phyloP scores from a whole-genome alignment of 108 stramenopile species.

The Stephanodiscus minutulus region DNA sequence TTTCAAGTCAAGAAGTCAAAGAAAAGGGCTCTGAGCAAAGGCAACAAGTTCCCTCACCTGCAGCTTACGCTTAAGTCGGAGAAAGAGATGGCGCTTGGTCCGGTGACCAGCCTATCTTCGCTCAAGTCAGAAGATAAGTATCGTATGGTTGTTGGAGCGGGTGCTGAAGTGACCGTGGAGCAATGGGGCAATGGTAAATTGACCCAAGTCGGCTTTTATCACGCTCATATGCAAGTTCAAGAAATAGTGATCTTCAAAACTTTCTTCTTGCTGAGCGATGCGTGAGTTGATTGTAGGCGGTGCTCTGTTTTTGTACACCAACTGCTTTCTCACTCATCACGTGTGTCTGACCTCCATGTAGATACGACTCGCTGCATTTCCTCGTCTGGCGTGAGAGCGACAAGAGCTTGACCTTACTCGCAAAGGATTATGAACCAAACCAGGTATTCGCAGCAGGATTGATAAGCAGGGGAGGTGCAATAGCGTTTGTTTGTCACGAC shows the following conservation, averaged over 20 bases:
- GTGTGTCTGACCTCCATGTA: conserved; percentile 10
- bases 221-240: conserved; percentile 84
- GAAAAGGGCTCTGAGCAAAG: conserved; percentile 17
- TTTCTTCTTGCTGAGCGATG: conserved; percentile 81
- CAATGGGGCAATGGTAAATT: conserved; percentile 84
- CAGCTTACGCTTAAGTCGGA: conserved; percentile 70
- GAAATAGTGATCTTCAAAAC: conserved; percentile 83
- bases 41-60: conserved; percentile 27
- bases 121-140: conserved; percentile 69
- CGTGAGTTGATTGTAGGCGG: conserved; percentile 23
- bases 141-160: conserved; percentile 80
- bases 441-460: conserved; percentile 83
- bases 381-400: conserved; percentile 89
- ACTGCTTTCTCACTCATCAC: not conserved
- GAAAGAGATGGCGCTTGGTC: conserved; percentile 83
- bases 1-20: conserved; percentile 62
- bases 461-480: conserved; percentile 75
- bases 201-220: conserved; percentile 90
- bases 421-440: conserved; percentile 87
- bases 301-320: not conserved
- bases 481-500: conserved; percentile 86
- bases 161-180: conserved; percentile 88
- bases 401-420: conserved; percentile 84
- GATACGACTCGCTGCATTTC: conserved; percentile 87
- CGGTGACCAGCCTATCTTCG: conserved; percentile 77